These are phyloP conservation scores for Globisporangium paroecandrum DNA, from an alignment of 352 stramenopile genomes.

Conservation along the genomic window DNA sequence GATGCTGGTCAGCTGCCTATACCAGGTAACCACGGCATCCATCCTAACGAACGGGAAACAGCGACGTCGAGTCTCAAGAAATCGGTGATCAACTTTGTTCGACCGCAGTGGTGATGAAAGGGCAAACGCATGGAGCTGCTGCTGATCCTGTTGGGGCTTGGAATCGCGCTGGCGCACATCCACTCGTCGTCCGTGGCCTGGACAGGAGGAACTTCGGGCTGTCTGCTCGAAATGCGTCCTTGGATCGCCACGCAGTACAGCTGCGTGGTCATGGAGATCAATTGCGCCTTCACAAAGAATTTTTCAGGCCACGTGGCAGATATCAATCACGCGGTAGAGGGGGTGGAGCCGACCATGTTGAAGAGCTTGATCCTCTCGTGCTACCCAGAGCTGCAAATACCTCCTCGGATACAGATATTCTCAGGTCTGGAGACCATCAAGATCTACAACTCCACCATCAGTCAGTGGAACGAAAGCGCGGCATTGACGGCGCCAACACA, in stretches of 20 bases:
- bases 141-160: constrained; percentile 7
- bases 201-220: neutral
- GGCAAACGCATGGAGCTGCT: constrained; percentile 9
- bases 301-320: neutral
- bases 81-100: neutral
- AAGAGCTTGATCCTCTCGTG: constrained; percentile 14
- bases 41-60: neutral
- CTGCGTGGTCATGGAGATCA: constrained; percentile 13
- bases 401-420: neutral
- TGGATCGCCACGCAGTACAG: constrained; percentile 5
- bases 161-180: neutral
- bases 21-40: neutral
- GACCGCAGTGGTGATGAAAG: neutral
- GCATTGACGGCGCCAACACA: neutral
- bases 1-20: neutral
- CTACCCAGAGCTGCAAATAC: constrained; percentile 8
- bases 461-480: neutral
- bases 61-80: neutral
- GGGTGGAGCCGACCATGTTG: neutral
- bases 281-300: neutral
- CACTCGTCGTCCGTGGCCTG: neutral
- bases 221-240: constrained; percentile 8
- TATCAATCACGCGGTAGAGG: neutral
- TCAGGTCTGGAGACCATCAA: constrained; percentile 7
- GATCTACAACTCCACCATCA: constrained; percentile 10